Evolutionary conservation across 2,329 filamentous ascomycete species (phyloP), one percentile per base, ranked within the genome.

Genomic region (Pseudomassariella vexata): DNA sequence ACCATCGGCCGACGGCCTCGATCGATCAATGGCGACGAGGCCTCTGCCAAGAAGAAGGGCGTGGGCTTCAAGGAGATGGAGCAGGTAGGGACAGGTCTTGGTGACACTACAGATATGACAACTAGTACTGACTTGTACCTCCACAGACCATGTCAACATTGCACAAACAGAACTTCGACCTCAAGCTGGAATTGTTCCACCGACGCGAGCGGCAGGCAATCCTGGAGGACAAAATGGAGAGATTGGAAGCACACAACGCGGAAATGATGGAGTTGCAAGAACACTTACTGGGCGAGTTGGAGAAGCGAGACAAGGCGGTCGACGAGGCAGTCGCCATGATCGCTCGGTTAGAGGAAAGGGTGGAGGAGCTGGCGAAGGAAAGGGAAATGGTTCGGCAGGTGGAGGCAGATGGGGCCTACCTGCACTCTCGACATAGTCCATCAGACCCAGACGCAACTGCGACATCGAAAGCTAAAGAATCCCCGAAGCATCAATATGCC

Each of bases 91-190:
- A 14, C 27, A 22, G 39, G n/a, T 12, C 19, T 18, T 26, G 18
- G 22, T 28, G 19, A 15, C 23, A 27, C 23, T 29, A 26, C 31
- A 30, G 17, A 35, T 32, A 15, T 26, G 19, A 18, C 10, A n/a
- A 10, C 35, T 26, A 41, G 25, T 10, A 33, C 12, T 30, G 34
- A 45, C 22, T 24, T 28, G 25, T 3, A 22, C 16, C 16, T 10
- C 12, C 8, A 9, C 29, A 82, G 70, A 74, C 79, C 33, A 59
- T 85, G 32, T 82, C 81, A 5, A 79, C 66, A 2, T 58, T 86
- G 15, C 77, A 81, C 53, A 87, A 87, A 50, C 76, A 85, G 56
- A 87, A 86, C 47, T 87, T 86, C 44, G 81, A 85, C 43, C 65
- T 87, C 24, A 86, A 87, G 53, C 63, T 86, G 19, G 81, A 86